Evolutionary conservation across 2,329 filamentous ascomycete genomes (phyloP).

Genomic region (Fusarium anthophilum): DNA sequence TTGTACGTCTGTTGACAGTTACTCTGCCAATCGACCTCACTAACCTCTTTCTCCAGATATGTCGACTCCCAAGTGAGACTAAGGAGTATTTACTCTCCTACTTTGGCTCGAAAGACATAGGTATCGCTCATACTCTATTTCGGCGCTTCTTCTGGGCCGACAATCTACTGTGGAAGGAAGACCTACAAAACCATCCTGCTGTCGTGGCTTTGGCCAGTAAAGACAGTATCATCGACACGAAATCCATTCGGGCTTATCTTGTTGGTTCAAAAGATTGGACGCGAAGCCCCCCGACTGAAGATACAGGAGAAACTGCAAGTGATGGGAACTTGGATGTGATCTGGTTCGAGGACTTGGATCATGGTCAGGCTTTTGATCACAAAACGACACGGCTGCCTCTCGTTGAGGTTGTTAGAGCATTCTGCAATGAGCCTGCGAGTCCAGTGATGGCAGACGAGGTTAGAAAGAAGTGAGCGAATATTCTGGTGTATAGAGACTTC

Average conservation of each 20-base stretch:
- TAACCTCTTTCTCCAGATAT: slow-evolving; percentile 41
- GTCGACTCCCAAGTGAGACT: slow-evolving; percentile 53
- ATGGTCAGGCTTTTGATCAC: slow-evolving; percentile 63
- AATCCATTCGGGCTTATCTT: slow-evolving; percentile 62
- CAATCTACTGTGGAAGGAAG: slow-evolving; percentile 69
- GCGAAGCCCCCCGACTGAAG: slow-evolving; percentile 14
- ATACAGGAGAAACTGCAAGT: slow-evolving; percentile 31
- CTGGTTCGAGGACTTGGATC: slow-evolving; percentile 64
- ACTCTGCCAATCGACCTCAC: background rate
- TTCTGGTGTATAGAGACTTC: background rate
- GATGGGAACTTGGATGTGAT: slow-evolving; percentile 58
- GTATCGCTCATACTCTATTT: slow-evolving; percentile 65
- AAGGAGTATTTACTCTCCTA: slow-evolving; percentile 69
- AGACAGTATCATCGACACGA: slow-evolving; percentile 65
- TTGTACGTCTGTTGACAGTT: slow-evolving; percentile 45
- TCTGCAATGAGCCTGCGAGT: background rate
- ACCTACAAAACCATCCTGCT: slow-evolving; percentile 53
- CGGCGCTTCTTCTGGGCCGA: slow-evolving; percentile 70
- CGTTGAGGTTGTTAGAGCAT: slow-evolving; percentile 42
- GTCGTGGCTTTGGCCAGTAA: slow-evolving; percentile 60
- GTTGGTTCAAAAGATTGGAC: slow-evolving; percentile 45
- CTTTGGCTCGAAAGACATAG: slow-evolving; percentile 67
- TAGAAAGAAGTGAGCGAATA: background rate
- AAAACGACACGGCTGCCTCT: slow-evolving; percentile 44
- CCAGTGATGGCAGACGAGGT: background rate